Conservation (phyloP, 2,329 filamentous ascomycete species). For the Ceratocystis cubensis region DNA sequence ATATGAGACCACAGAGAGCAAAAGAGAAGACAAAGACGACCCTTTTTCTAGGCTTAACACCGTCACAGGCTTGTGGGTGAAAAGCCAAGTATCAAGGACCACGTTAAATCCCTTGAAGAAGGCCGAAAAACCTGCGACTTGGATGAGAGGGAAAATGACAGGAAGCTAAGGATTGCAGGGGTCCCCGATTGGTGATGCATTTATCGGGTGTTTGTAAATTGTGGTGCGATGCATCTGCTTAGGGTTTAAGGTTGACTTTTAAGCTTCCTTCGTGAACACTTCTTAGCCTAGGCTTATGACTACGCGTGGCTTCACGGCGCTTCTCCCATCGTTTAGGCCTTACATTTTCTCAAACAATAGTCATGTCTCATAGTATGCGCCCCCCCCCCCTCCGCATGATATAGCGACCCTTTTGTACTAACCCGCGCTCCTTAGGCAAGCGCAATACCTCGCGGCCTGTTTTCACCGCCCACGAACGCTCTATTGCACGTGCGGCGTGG, state of each 20-base stretch:
- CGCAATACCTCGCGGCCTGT: constrained; percentile 84
- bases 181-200: not conserved
- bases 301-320: not conserved
- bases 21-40: not conserved
- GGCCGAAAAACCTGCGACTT: not conserved
- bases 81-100: not conserved
- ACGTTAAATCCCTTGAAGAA: not conserved
- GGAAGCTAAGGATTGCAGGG: not conserved
- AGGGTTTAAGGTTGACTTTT: not conserved
- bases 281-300: not conserved
- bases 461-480: constrained; percentile 86
- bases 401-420: not conserved
- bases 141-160: not conserved
- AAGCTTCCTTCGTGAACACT: not conserved
- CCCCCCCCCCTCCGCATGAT: not conserved
- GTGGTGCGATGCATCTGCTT: not conserved
- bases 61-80: not conserved
- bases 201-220: not conserved
- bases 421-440: constrained; percentile 42
- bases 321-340: not conserved
- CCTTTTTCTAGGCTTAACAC: not conserved
- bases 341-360: not conserved
- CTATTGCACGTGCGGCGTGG: constrained; percentile 71
- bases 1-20: not conserved
- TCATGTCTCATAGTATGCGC: constrained; percentile 41